Conservation (phyloP, 257 asterid genomes). For the Ballota nigra region DNA sequence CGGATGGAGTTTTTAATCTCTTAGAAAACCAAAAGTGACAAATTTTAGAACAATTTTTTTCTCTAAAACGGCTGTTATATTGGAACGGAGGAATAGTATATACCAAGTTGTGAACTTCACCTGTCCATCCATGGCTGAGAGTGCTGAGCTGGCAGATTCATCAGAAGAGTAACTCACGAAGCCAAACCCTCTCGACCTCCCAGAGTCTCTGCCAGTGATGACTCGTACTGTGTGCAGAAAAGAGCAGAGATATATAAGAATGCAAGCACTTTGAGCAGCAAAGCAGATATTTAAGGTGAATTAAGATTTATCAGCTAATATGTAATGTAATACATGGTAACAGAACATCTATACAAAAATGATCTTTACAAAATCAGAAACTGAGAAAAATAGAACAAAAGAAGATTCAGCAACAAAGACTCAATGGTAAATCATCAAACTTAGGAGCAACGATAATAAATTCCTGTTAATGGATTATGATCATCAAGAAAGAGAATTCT, state of each 20-base stretch:
- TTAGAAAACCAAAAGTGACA: too few relatives aligned
- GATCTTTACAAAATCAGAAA: background rate
- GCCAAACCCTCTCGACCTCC: constrained; percentile 82
- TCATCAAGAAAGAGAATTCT: too few relatives aligned
- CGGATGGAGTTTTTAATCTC: too few relatives aligned
- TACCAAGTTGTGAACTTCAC: constrained; percentile 35
- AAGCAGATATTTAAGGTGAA: background rate
- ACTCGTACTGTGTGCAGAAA: constrained; percentile 53
- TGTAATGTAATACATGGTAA: background rate
- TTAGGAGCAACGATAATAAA: too few relatives aligned
- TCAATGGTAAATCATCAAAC: too few relatives aligned
- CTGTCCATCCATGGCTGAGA: constrained; percentile 86
- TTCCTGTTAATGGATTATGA: too few relatives aligned
- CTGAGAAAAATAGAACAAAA: background rate
- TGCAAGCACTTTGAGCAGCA: background rate
- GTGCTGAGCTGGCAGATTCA: constrained; percentile 62
- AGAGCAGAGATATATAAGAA: background rate
- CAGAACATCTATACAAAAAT: too few relatives aligned
- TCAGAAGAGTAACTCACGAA: constrained; percentile 55
- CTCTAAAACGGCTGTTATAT: too few relatives aligned
- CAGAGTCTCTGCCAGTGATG: constrained; percentile 68
- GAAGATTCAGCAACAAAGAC: background rate
- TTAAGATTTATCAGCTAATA: background rate
- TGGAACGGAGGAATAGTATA: too few relatives aligned
- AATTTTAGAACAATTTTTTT: too few relatives aligned